These are phyloP conservation scores for Tricholoma saponaceum DNA, from an alignment of 768 basidiomycete genomes.

Conservation along the genomic window DNA sequence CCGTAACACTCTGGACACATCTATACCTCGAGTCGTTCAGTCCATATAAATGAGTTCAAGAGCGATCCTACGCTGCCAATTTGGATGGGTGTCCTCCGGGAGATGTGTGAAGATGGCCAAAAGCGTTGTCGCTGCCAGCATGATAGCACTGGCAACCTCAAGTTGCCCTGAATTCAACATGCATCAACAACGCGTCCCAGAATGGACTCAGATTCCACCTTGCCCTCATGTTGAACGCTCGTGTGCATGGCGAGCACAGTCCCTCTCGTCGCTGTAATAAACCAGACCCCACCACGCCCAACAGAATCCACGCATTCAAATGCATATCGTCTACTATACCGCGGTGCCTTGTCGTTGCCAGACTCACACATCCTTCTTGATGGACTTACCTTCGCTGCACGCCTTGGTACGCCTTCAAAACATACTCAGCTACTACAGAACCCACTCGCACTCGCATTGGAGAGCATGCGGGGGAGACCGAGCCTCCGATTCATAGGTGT, in stretches of 20 bases:
- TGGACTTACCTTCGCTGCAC: slow-evolving; percentile 64
- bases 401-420: slow-evolving; percentile 36
- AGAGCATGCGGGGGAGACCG: slow-evolving; percentile 76
- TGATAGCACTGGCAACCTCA: too few relatives aligned
- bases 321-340: slow-evolving; percentile 61
- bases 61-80: too few relatives aligned
- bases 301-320: slow-evolving; percentile 6
- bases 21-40: too few relatives aligned
- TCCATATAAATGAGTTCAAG: too few relatives aligned
- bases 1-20: too few relatives aligned
- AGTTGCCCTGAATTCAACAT: slow-evolving; percentile 7
- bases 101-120: too few relatives aligned
- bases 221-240: too few relatives aligned
- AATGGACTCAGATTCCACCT: background rate
- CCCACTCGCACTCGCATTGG: slow-evolving; percentile 66
- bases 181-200: slow-evolving; percentile 9
- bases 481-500: slow-evolving; percentile 56
- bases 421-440: slow-evolving; percentile 53
- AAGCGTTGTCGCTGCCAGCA: too few relatives aligned
- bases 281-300: slow-evolving; percentile 18
- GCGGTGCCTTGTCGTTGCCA: slow-evolving; percentile 68
- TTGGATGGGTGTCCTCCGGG: too few relatives aligned
- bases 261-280: slow-evolving; percentile 10
- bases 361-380: slow-evolving; percentile 72
- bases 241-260: slow-evolving; percentile 11